phyloP scores from a whole-genome alignment of 1,139 yeast species.

The Saccharomycopsis phalli region DNA sequence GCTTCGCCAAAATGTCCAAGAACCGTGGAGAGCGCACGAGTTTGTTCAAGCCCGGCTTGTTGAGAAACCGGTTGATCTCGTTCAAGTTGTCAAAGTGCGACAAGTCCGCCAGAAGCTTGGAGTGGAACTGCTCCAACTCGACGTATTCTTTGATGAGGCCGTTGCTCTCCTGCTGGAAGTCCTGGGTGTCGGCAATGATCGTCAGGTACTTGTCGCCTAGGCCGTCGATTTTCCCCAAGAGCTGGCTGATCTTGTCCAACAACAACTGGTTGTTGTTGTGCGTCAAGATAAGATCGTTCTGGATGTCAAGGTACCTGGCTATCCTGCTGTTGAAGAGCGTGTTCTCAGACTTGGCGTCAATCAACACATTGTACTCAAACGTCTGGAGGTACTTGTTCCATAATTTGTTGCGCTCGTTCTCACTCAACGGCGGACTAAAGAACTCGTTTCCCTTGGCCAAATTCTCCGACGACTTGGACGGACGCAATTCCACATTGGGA shows the following conservation, averaged over 20 bases:
- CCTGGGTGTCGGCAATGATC: constrained; percentile 52
- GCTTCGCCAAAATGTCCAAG: constrained; percentile 41
- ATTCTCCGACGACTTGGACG: background rate
- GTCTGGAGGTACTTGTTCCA: constrained; percentile 31
- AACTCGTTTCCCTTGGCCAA: background rate
- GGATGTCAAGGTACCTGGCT: constrained; percentile 33
- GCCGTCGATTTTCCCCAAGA: constrained; percentile 35
- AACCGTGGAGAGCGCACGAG: constrained; percentile 47
- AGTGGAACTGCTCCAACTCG: constrained; percentile 36
- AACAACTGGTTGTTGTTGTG: constrained; percentile 29
- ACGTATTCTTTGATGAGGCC: constrained; percentile 43
- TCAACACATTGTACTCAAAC: constrained; percentile 33
- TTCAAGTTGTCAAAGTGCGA: constrained; percentile 64
- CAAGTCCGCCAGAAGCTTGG: constrained; percentile 45
- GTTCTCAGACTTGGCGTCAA: constrained; percentile 30
- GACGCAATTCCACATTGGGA: background rate
- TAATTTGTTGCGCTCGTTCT: constrained; percentile 19
- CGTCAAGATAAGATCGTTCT: constrained; percentile 32
- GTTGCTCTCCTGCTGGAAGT: constrained; percentile 54
- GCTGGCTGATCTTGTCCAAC: constrained; percentile 33
- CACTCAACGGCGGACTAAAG: background rate
- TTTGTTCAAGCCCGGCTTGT: constrained; percentile 59
- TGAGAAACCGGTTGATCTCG: constrained; percentile 55
- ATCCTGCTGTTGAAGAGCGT: constrained; percentile 30
- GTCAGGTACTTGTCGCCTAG: constrained; percentile 44